Evolutionary conservation across 768 basidiomycete genomes (phyloP).

Genomic region (Cytidiella melzeri): DNA sequence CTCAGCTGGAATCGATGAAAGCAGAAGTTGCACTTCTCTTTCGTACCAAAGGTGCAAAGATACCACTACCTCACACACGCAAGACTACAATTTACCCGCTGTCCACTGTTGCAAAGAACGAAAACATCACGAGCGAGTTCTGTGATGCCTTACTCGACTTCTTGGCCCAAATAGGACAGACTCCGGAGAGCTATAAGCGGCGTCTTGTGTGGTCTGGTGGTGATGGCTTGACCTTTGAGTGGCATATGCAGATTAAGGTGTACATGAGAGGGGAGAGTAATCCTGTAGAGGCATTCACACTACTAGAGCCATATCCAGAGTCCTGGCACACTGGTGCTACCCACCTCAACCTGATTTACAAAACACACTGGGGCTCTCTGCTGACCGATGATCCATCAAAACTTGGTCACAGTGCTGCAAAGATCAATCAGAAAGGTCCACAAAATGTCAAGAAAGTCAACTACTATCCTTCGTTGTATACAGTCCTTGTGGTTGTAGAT

Average conservation of each 20-base stretch:
- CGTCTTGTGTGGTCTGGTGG: slow-evolving; percentile 26
- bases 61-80: slow-evolving; percentile 2
- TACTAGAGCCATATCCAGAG: slow-evolving; percentile 12
- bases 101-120: slow-evolving; percentile 23
- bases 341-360: slow-evolving; percentile 6
- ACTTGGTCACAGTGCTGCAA: slow-evolving; percentile 26
- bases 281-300: too few species aligned
- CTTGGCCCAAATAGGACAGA: slow-evolving; percentile 28
- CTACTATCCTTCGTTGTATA: slow-evolving; percentile 22
- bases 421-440: slow-evolving; percentile 24
- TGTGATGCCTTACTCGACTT: slow-evolving; percentile 30
- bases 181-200: slow-evolving; percentile 14
- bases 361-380: slow-evolving; percentile 27
- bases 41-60: slow-evolving; percentile 8
- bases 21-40: background rate
- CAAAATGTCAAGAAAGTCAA: slow-evolving; percentile 30
- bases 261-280: too few species aligned
- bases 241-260: too few species aligned
- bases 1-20: slow-evolving; percentile 15
- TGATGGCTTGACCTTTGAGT: slow-evolving; percentile 34
- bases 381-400: slow-evolving; percentile 23
- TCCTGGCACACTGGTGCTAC: slow-evolving; percentile 12
- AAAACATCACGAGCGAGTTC: slow-evolving; percentile 24
- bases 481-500: slow-evolving; percentile 24
- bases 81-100: slow-evolving; percentile 24